A percentile compares a stretch with the other conserved stretches of the same genome.
Conservation (phyloP, 805 yeast genomes). For the Wickerhamiella occidentalis region DNA sequence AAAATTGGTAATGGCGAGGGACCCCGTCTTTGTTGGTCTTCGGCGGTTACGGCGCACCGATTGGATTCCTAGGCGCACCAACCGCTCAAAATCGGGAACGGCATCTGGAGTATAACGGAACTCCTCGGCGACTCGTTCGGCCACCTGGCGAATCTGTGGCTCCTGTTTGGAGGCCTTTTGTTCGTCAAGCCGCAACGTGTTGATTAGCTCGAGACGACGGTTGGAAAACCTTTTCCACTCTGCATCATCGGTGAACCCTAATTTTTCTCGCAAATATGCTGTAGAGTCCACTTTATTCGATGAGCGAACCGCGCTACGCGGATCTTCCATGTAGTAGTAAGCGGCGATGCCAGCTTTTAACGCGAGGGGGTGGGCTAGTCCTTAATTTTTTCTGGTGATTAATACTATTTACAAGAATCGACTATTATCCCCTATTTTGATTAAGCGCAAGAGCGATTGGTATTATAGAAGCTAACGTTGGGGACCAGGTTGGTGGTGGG, state of each 20-base stretch:
- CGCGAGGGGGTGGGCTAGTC: neutral
- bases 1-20: slow-evolving; percentile 2
- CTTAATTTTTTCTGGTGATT: neutral
- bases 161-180: slow-evolving; percentile 92
- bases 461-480: neutral
- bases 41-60: slow-evolving; percentile 73
- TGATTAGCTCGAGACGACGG: slow-evolving; percentile 78
- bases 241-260: slow-evolving; percentile 68
- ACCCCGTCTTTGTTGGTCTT: slow-evolving; percentile 11
- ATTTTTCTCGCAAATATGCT: slow-evolving; percentile 43
- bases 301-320: slow-evolving; percentile 5
- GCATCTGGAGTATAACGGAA: slow-evolving; percentile 53
- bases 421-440: neutral
- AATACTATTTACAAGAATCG: neutral
- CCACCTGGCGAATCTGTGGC: slow-evolving; percentile 63
- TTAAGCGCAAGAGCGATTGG: neutral
- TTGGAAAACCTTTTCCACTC: slow-evolving; percentile 89
- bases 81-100: slow-evolving; percentile 66
- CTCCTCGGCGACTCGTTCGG: slow-evolving; percentile 62
- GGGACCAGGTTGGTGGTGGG: neutral
- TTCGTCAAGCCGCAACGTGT: slow-evolving; percentile 47
- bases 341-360: neutral
- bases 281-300: slow-evolving; percentile 28
- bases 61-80: slow-evolving; percentile 89
- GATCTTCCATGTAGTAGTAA: slow-evolving; percentile 5